Percentiles rank a stretch among this genome's conserved stretches.
These are phyloP conservation scores for Delphinella strobiligena DNA, from an alignment of 2,329 filamentous ascomycete species.

Conservation along the genomic window DNA sequence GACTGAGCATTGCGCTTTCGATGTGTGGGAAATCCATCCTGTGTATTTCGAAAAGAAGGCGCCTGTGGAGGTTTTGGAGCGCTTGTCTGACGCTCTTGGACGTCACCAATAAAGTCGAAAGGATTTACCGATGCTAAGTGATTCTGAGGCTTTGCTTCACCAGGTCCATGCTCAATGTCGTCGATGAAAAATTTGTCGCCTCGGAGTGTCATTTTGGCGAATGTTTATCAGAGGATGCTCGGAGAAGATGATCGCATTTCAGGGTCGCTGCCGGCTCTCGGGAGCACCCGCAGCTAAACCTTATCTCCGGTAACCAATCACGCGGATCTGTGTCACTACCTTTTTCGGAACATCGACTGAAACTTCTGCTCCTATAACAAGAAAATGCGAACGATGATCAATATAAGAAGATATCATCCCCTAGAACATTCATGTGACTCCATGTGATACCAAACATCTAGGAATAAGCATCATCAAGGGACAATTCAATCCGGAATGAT, in stretches of 20 bases:
- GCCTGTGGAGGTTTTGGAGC: constrained; percentile 36
- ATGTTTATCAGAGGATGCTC: background rate
- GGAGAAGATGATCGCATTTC: background rate
- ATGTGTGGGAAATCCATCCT: constrained; percentile 76
- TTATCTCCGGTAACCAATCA: background rate
- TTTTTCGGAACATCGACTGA: background rate
- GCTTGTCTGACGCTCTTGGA: constrained; percentile 58
- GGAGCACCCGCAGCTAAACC: background rate
- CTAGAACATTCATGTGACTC: too few relatives aligned
- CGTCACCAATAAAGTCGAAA: constrained; percentile 53
- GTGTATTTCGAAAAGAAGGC: constrained; percentile 45
- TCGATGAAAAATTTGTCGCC: constrained; percentile 51
- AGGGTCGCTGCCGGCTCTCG: background rate
- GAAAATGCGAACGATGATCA: too few relatives aligned
- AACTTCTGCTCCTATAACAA: too few relatives aligned
- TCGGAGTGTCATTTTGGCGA: constrained; percentile 23
- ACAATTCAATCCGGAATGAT: too few relatives aligned
- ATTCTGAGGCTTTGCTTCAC: constrained; percentile 10
- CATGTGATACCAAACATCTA: too few relatives aligned
- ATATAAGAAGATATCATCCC: too few relatives aligned
- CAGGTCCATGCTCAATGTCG: constrained; percentile 31
- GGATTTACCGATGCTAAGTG: constrained; percentile 6
- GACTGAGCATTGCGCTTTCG: constrained; percentile 64
- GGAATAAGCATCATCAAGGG: too few relatives aligned
- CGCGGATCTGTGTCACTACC: background rate